Conservation (phyloP, 495 filamentous ascomycete genomes). For the Aspergillus bridgeri region DNA sequence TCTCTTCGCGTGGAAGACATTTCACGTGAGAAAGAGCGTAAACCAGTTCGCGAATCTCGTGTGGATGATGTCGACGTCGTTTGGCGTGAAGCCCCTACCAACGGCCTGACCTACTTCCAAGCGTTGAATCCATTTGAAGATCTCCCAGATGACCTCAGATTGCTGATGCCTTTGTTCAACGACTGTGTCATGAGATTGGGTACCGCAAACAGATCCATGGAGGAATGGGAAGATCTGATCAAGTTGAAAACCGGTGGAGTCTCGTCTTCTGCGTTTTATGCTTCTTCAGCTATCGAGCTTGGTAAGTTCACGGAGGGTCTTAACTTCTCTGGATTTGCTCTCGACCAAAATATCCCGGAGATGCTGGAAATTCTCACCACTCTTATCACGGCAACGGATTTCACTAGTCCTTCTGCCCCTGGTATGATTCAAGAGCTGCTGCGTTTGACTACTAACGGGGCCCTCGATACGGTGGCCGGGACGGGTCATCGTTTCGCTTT, state of each 20-base stretch:
- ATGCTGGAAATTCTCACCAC: conserved; percentile 87
- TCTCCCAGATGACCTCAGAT: conserved; percentile 79
- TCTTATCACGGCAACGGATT: conserved; percentile 82
- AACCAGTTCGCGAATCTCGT: conserved; percentile 63
- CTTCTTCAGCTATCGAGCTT: conserved; percentile 69
- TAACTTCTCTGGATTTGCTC: conserved; percentile 73
- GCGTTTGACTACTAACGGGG: conserved; percentile 78
- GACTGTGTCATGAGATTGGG: conserved; percentile 91
- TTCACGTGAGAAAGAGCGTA: conserved; percentile 68
- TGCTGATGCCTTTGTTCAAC: conserved; percentile 85
- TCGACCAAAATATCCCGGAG: conserved; percentile 82
- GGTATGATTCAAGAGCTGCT: conserved; percentile 80
- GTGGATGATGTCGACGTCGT: conserved; percentile 69
- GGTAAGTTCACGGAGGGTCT: conserved; percentile 73
- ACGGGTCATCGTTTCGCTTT: conserved; percentile 83
- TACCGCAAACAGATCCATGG: conserved; percentile 83
- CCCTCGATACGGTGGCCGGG: conserved; percentile 85
- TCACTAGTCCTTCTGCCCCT: conserved; percentile 75
- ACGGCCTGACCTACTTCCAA: conserved; percentile 94
- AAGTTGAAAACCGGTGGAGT: conserved; percentile 96
- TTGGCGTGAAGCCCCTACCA: conserved; percentile 89
- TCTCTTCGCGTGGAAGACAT: conserved; percentile 87
- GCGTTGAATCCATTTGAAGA: conserved; percentile 75
- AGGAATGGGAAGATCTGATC: conserved; percentile 90
- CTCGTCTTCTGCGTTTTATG: conserved; percentile 70